These are phyloP conservation scores for Fusarium virguliforme DNA, from an alignment of 2,329 filamentous ascomycete genomes.

Conservation along the genomic window DNA sequence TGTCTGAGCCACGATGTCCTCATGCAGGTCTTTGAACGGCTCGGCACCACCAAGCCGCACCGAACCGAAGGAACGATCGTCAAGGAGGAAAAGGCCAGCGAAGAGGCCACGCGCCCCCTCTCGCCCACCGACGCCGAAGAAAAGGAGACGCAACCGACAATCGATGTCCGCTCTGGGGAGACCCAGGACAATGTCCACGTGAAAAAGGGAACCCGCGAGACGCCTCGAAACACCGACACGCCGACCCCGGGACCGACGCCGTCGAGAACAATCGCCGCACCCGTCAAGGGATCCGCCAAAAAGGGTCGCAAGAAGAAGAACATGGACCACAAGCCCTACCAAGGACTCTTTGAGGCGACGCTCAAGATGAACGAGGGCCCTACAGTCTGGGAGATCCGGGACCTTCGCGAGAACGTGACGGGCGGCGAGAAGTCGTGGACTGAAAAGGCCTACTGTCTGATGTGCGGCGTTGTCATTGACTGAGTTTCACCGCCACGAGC, in stretches of 20 bases:
- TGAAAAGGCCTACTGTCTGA: conserved; percentile 65
- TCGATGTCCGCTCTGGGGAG: conserved; percentile 67
- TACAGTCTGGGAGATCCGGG: conserved; percentile 67
- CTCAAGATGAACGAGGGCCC: conserved; percentile 65
- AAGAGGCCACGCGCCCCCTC: conserved; percentile 59
- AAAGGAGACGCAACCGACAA: conserved; percentile 67
- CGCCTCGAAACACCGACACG: conserved; percentile 53
- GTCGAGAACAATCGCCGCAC: conserved; percentile 45
- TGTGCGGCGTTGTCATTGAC: conserved; percentile 66
- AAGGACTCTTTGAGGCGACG: conserved; percentile 67
- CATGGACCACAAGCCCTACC: conserved; percentile 63
- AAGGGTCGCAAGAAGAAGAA: conserved; percentile 60
- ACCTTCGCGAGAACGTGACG: conserved; percentile 64
- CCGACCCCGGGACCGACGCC: conserved; percentile 54
- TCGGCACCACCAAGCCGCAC: conserved; percentile 69
- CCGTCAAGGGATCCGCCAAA: conserved; percentile 51
- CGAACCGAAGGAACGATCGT: conserved; percentile 57
- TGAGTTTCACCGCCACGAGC: conserved; percentile 47
- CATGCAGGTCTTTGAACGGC: conserved; percentile 64
- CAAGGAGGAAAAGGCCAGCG: conserved; percentile 59
- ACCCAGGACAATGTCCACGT: conserved; percentile 59
- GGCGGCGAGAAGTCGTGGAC: conserved; percentile 70
- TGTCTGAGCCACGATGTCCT: conserved; percentile 73
- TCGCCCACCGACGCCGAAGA: conserved; percentile 68
- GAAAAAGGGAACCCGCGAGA: conserved; percentile 55